phyloP scores from a whole-genome alignment of 2,329 filamentous ascomycete species.

The Colletotrichum musae region DNA sequence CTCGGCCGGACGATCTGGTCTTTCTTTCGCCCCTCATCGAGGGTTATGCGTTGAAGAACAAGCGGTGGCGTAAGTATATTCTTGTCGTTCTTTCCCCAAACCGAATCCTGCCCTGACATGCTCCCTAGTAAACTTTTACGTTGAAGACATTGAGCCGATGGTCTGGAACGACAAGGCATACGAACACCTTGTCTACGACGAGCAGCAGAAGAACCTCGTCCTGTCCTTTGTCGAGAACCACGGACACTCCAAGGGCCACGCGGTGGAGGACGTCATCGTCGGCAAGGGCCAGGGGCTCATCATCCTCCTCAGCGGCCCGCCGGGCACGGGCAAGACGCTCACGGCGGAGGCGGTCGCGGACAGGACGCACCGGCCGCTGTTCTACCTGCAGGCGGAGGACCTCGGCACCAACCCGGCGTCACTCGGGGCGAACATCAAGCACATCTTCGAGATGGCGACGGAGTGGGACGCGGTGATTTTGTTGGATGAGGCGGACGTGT shows the following conservation, averaged over 20 bases:
- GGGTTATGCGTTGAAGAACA: slow-evolving; percentile 63
- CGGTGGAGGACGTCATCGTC: slow-evolving; percentile 57
- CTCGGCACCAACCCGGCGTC: slow-evolving; percentile 59
- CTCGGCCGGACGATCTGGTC: slow-evolving; percentile 54
- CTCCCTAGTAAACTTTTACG: slow-evolving; percentile 49
- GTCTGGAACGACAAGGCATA: slow-evolving; percentile 62
- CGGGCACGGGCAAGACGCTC: slow-evolving; percentile 63
- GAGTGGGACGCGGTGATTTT: slow-evolving; percentile 67
- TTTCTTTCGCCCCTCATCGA: slow-evolving; percentile 58
- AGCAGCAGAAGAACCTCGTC: slow-evolving; percentile 63
- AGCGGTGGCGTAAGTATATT: slow-evolving; percentile 57
- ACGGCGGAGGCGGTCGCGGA: slow-evolving; percentile 62
- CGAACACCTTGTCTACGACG: slow-evolving; percentile 62
- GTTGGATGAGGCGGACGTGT: slow-evolving; percentile 69
- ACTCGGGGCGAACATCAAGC: slow-evolving; percentile 63
- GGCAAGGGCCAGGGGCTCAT: slow-evolving; percentile 61
- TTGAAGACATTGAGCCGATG: slow-evolving; percentile 59
- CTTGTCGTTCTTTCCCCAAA: not conserved
- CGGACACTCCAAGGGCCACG: slow-evolving; percentile 33
- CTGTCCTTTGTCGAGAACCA: slow-evolving; percentile 64
- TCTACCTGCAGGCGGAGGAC: slow-evolving; percentile 62
- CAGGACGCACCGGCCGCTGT: slow-evolving; percentile 59
- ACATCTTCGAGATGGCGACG: slow-evolving; percentile 62
- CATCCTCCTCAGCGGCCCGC: slow-evolving; percentile 61
- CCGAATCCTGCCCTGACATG: no score